Evolutionary conservation across 306 rosid species (phyloP).

Genomic region (Lathyrus sativus): DNA sequence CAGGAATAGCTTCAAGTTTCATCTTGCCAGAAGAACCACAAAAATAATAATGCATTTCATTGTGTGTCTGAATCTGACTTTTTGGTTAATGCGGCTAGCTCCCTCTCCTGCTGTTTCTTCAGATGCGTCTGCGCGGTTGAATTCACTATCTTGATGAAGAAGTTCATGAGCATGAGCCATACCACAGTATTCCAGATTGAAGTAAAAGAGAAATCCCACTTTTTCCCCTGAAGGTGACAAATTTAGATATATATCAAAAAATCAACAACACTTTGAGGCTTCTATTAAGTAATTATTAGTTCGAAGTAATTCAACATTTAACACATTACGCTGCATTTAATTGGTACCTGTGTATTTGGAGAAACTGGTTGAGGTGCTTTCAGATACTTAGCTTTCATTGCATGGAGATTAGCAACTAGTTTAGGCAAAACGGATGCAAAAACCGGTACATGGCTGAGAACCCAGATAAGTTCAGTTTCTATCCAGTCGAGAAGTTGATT

Average conservation of each 20-base stretch:
- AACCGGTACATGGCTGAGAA: constrained; percentile 83
- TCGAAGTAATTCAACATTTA: constrained; percentile 10
- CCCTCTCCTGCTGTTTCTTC: constrained; percentile 73
- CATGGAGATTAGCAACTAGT: constrained; percentile 59
- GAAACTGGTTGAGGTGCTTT: constrained; percentile 54
- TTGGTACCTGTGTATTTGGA: constrained; percentile 64
- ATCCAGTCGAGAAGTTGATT: constrained; percentile 97
- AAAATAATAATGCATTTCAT: constrained; percentile 36
- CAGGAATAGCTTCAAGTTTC: constrained; percentile 41
- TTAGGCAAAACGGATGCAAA: constrained; percentile 64
- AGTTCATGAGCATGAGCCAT: constrained; percentile 97
- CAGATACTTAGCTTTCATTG: constrained; percentile 76
- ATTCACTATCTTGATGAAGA: constrained; percentile 83
- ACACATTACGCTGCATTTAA: constrained; percentile 2
- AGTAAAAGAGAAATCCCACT: constrained; percentile 85
- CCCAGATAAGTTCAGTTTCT: constrained; percentile 86
- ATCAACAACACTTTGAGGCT: constrained; percentile 17
- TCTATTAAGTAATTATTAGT: neutral
- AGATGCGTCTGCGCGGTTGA: constrained; percentile 81
- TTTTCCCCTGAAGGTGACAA: constrained; percentile 56
- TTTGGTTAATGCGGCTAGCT: constrained; percentile 49
- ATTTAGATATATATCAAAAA: neutral
- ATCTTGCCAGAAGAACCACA: constrained; percentile 35
- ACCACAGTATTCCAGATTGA: constrained; percentile 85
- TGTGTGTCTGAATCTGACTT: constrained; percentile 37